Evolutionary conservation across 768 basidiomycete species (phyloP).

Genomic region (Podaxis carcinomalis): DNA sequence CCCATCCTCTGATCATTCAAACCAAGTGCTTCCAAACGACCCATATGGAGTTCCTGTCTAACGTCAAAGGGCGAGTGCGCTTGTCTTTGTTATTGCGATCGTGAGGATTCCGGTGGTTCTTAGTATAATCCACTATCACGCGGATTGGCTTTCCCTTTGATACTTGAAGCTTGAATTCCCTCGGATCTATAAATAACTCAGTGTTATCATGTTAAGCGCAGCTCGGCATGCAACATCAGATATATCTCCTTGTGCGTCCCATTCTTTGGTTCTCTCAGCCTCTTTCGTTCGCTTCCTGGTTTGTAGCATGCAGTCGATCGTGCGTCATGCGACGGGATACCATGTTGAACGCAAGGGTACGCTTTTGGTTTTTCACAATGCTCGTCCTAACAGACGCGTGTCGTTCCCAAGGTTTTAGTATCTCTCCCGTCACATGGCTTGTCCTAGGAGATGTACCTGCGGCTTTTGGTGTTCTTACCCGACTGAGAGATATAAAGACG

Average conservation of each 20-base stretch:
- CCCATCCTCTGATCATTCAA: too few relatives aligned
- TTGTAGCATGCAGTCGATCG: not conserved
- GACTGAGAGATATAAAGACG: not conserved
- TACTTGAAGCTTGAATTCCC: not conserved
- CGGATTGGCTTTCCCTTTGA: not conserved
- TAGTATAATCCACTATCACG: not conserved
- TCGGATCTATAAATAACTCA: not conserved
- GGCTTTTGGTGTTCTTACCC: not conserved
- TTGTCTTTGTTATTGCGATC: not conserved
- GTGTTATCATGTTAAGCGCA: not conserved
- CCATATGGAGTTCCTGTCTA: too few relatives aligned
- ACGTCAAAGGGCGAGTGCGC: too few relatives aligned
- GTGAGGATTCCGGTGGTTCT: not conserved
- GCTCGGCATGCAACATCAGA: constrained; percentile 1
- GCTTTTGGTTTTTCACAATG: constrained; percentile 4
- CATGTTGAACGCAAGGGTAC: not conserved
- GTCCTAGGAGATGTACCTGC: not conserved
- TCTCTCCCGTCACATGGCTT: not conserved
- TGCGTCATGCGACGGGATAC: not conserved
- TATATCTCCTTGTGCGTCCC: not conserved
- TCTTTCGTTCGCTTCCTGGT: not conserved
- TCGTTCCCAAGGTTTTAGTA: not conserved
- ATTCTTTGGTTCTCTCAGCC: not conserved
- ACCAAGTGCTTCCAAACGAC: too few relatives aligned
- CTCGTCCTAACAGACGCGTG: not conserved